Evolutionary conservation across 176 grass and related monocot genomes (phyloP), one percentile per base, ranked within the genome.

Genomic region (Cenchrus fungigraminus): DNA sequence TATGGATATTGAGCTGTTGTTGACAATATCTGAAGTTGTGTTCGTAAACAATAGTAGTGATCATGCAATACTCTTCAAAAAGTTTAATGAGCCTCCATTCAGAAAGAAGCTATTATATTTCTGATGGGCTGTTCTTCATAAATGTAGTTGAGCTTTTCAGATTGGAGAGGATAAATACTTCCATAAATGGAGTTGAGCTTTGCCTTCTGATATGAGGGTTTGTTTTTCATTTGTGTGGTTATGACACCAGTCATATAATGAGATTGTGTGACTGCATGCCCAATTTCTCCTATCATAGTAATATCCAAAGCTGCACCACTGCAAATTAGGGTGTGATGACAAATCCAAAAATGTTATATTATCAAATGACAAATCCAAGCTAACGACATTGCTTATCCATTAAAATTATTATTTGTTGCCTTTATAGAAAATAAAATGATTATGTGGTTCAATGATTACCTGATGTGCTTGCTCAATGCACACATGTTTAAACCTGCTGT

Each of bases 51-150:
- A 64, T 62, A 62, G 12, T 62, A 56, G 28, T 31, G 46, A 25
- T 77, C 22, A 55, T 69, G 32, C 72, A 82, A 78, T 70, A 20
- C 69, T 45, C 80, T 12, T 43, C 6, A 19, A 12, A 76, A 80
- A 13, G 31, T 68, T 43, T 17, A 16, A 29, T 79, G 43, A 34
- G 25, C 5, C 3, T 34, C 34, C 77, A 53, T 46, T 66, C 19
- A 65, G 73, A 50, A 44, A 50, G 29, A 89, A 74, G 68, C 13
- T 62, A 45, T 14, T n/a, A 32, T 66, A 72, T 79, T 79, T 78
- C 42, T 37, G 60, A 9, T 51, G 37, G 12, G 11, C 49, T 63
- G 56, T 79, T 66, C 40, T 74, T 78, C 29, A 8, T 45, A 45
- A 45, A 45, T 8, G 14, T 2, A 40, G 37, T 79, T 43, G 14